Base-by-base conservation (phyloP, 495 filamentous ascomycete species). In the Neurospora sp. region DNA sequence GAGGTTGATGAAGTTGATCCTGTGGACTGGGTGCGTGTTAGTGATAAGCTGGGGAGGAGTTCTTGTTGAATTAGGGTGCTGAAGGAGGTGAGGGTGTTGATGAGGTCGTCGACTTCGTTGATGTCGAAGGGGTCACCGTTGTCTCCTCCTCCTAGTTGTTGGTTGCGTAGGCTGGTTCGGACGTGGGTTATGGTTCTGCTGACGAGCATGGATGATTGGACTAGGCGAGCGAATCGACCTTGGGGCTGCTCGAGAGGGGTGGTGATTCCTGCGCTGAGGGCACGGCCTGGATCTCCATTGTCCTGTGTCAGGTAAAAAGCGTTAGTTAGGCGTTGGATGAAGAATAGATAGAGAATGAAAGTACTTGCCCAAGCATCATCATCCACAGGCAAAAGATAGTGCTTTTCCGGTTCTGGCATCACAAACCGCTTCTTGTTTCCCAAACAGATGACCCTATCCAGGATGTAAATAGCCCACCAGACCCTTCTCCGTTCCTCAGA, bases 391-490 rank as follows among this genome's bases (percentile, higher is more conserved):
- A 88, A 79, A 21, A 79, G 43, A 13, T 77, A 76, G 34, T 83
- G 77, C 1, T 82, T 74, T 15, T 75, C 73, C 40, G 85, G 85
- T 72, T 88, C 82, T 8, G 80, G 82, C 34, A 82, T 78, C 45
- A 83, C 76, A 17, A 82, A 83, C 36, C 83, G 80, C 43, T 78
- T 81, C 59, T 83, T 82, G 71, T 82, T 82, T 19, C 85, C 86
- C 43, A 87, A 76, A 36, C 79, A 84, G 19, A 87, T 80, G 42
- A 78, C 78, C 19, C 84, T 83, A 71, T 88, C 85, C 13, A 86
- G 78, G 17, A 88, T 76, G 54, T 86, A 80, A n/a, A 87, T 81
- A 17, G 77, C 83, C 86, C 86, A 88, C 86, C 85, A 87, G 0
- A 82, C 80, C 66, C 86, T 70, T 28, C 81, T 74, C 10, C 85